These are phyloP conservation scores for Penstemon barbatus DNA, from an alignment of 257 asterid species.

Conservation along the genomic window DNA sequence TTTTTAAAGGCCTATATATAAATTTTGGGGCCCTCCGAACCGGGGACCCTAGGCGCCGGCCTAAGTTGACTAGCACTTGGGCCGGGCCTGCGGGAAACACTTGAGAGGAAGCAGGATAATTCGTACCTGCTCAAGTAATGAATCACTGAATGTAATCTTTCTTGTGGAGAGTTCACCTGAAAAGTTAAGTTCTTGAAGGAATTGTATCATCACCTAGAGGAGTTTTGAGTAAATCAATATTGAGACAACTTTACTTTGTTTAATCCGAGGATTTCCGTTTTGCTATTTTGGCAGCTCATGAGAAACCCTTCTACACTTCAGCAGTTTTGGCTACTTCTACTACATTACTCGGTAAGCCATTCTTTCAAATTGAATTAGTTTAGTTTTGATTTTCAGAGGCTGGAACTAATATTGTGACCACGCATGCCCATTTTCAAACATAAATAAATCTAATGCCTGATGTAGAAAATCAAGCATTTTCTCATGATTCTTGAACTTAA, in stretches of 20 bases:
- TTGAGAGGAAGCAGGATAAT: neutral
- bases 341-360: slow-evolving; percentile 69
- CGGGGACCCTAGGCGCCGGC: too few relatives aligned
- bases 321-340: slow-evolving; percentile 84
- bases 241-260: neutral
- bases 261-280: slow-evolving; percentile 6
- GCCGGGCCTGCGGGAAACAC: neutral
- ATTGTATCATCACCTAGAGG: neutral
- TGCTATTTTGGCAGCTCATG: slow-evolving; percentile 71
- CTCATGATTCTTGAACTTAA: neutral
- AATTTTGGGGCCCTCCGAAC: too few relatives aligned
- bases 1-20: too few relatives aligned
- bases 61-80: too few relatives aligned
- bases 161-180: neutral
- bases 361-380: slow-evolving; percentile 16
- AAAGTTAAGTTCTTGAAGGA: neutral
- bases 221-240: neutral
- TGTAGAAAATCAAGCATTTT: neutral
- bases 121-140: neutral
- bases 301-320: slow-evolving; percentile 88
- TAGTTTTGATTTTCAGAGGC: slow-evolving; percentile 5
- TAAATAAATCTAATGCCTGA: neutral
- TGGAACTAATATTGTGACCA: neutral
- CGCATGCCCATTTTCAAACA: slow-evolving; percentile 15
- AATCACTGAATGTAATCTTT: neutral